Base-by-base conservation (phyloP, 257 asterid genomes). In the Penstemon davidsonii region DNA sequence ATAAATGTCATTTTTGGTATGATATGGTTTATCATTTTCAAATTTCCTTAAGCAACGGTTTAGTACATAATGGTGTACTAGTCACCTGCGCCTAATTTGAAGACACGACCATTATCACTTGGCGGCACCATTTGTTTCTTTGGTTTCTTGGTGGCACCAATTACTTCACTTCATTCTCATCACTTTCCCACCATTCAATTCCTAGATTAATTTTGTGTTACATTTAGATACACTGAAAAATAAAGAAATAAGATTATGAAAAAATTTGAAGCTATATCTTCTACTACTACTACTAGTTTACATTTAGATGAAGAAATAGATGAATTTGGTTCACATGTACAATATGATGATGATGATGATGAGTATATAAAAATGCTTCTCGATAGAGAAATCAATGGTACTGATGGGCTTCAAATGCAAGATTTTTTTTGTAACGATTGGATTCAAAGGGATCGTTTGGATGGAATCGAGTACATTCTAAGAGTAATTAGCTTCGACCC, bases 381-480 rank as follows among this genome's bases (percentile, higher is more conserved):
- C 33, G 73, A 62, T 5, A 82, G 65, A 70, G 96, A 87, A 69
- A 59, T 53, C 62, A 25, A 25, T 25, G 0, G 73, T 38, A 66
- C 8, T 11, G 67, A 44, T 55, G 85, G 70, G 66, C 25, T 43
- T 18, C 73, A 69, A 54, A 13, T 15, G 45, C 70, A 66, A 3
- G 73, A 58, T 12, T 44, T 62, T 63, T 33, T 47, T 49, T 1
- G 51, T 19, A 66, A 25, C 8, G 74, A 59, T 8, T 75, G 82
- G 89, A 69, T 76, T 65, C 56, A 50, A 47, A 51, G 73, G 54
- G 84, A 81, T 50, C 89, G 96, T n/a, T 44, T 65, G 74, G 80
- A 74, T 46, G 95, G 88, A 52, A 69, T 89, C 56, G 60, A 82
- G 5, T 85, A 80, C 74, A 85, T 89, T 70, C 70, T 71, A 58